Evolutionary conservation across 768 basidiomycete genomes (phyloP).

Genomic region (Lactifluus pinguis): DNA sequence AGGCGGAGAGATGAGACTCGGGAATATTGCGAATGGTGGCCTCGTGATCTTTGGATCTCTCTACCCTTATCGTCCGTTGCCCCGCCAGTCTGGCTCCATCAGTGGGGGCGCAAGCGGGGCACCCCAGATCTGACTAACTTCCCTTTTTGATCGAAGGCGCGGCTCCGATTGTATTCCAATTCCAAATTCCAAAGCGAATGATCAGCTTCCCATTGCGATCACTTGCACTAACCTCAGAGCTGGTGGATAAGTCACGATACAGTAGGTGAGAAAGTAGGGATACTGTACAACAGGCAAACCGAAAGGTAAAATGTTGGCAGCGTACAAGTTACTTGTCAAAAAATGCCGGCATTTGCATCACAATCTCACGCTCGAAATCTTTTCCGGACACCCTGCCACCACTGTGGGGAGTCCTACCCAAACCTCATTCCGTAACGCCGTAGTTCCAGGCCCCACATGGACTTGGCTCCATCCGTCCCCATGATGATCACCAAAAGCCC

Average conservation of each 20-base stretch:
- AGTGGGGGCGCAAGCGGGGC: not conserved
- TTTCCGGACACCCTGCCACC: not conserved
- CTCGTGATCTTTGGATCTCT: conserved; percentile 14
- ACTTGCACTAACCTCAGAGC: no score
- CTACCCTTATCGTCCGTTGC: conserved; percentile 10
- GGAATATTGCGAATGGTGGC: conserved; percentile 4
- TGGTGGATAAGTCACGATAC: not conserved
- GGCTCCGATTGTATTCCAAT: not conserved
- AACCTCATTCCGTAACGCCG: conserved; percentile 5
- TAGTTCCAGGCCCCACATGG: conserved; percentile 10
- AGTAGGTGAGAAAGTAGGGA: not conserved
- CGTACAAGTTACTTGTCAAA: not conserved
- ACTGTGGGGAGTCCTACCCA: not conserved
- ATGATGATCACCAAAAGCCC: conserved; percentile 4
- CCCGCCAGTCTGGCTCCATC: conserved; percentile 9
- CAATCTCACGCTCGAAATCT: not conserved
- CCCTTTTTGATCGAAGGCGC: not conserved
- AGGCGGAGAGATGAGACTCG: not conserved
- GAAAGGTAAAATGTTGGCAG: not conserved
- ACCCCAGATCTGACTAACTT: conserved; percentile 10
- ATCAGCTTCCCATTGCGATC: not conserved
- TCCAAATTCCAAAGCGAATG: not conserved
- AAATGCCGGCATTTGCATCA: conserved; percentile 4
- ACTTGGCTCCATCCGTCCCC: conserved; percentile 2
- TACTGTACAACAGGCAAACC: not conserved